Evolutionary conservation across 176 grass and related monocot genomes (phyloP).

Genomic region (barley (Hordeum vulgare)): DNA sequence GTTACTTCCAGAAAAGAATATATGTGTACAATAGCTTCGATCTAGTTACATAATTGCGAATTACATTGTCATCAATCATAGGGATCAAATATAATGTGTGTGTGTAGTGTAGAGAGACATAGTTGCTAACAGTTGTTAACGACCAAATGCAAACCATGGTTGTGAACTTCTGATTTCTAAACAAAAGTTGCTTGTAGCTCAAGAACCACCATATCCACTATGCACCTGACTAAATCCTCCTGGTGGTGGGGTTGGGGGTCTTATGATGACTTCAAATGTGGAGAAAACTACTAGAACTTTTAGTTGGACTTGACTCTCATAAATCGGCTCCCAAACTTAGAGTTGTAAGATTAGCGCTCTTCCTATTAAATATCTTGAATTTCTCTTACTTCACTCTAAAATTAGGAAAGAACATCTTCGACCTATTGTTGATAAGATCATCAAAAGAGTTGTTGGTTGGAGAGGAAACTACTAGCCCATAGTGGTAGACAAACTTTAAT

Average conservation of each 20-base stretch:
- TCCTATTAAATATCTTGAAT: too few species aligned
- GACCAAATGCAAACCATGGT: not conserved
- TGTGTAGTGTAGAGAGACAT: not conserved
- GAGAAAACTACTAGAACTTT: constrained; percentile 2
- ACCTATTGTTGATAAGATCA: too few species aligned
- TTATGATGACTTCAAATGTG: not conserved
- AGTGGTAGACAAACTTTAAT: too few species aligned
- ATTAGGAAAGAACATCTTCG: too few species aligned
- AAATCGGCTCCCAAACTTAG: constrained; percentile 27
- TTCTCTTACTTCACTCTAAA: too few species aligned
- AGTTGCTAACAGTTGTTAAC: not conserved
- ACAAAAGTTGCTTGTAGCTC: not conserved
- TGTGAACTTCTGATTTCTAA: not conserved
- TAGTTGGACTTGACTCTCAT: constrained; percentile 74
- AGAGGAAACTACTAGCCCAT: too few species aligned
- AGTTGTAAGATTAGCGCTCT: too few species aligned
- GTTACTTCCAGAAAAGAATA: not conserved
- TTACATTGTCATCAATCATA: not conserved
- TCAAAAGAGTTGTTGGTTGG: too few species aligned
- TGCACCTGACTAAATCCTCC: not conserved
- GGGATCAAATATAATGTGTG: too few species aligned
- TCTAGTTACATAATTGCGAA: not conserved
- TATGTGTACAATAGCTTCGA: not conserved
- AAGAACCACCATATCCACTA: not conserved
- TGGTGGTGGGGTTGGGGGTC: too few species aligned